Evolutionary conservation across 345 rosid species (phyloP).

Genomic region (Hibiscus syriacus): DNA sequence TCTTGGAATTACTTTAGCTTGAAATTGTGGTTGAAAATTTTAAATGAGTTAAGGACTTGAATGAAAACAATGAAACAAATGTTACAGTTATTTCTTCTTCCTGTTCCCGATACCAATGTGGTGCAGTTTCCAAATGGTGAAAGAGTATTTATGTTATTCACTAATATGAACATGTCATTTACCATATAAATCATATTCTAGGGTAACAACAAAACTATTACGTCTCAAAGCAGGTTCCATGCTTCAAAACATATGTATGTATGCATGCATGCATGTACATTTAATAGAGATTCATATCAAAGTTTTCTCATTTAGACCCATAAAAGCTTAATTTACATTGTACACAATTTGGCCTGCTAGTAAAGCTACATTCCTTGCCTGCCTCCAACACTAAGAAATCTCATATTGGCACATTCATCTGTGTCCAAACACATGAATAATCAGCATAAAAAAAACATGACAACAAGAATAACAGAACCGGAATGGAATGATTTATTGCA

Average conservation of each 20-base stretch:
- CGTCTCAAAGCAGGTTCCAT: conserved; percentile 13
- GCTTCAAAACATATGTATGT: background rate
- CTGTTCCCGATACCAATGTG: no score
- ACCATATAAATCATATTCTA: background rate
- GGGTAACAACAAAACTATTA: background rate
- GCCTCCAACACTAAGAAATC: background rate
- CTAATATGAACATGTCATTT: background rate
- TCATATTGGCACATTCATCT: background rate
- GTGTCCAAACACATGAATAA: background rate
- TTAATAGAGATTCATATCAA: conserved; percentile 8
- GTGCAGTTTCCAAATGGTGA: no score
- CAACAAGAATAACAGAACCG: background rate
- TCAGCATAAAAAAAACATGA: background rate
- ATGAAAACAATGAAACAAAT: no score
- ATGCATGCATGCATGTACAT: background rate
- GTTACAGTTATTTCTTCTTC: no score
- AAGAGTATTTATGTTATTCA: background rate
- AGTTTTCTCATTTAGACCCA: conserved; percentile 16
- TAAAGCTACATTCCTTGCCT: background rate
- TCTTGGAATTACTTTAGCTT: no score
- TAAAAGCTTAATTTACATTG: conserved; percentile 10
- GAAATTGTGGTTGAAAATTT: no score
- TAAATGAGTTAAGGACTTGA: no score
- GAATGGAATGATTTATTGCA: background rate
- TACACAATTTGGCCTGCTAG: conserved; percentile 7